Percentiles rank a stretch among this genome's conserved stretches.
These are phyloP conservation scores for Verruconis gallopava DNA, from an alignment of 2,329 filamentous ascomycete genomes.

Conservation along the genomic window DNA sequence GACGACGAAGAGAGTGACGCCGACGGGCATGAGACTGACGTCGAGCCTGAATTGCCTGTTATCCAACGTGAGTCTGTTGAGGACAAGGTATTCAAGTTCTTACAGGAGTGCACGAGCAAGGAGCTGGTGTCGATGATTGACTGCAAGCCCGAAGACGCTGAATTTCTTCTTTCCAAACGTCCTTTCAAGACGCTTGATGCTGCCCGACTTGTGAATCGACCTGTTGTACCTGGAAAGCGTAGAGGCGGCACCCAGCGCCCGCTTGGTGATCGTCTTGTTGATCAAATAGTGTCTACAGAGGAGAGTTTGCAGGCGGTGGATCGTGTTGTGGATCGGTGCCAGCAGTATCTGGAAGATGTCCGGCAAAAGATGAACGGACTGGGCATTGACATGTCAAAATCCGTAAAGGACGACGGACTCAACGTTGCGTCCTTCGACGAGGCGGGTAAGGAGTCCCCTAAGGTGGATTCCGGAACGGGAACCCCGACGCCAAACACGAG, in stretches of 20 bases:
- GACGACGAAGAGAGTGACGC: background rate
- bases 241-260: conserved; percentile 28
- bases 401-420: conserved; percentile 33
- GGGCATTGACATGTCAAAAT: conserved; percentile 53
- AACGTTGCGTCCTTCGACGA: conserved; percentile 22
- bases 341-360: conserved; percentile 55
- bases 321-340: conserved; percentile 63
- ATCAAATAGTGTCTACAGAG: conserved; percentile 60
- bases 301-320: conserved; percentile 73
- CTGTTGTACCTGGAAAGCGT: conserved; percentile 32
- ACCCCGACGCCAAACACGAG: conserved; percentile 17
- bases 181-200: conserved; percentile 58
- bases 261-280: conserved; percentile 54
- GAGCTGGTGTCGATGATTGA: conserved; percentile 75
- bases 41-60: conserved; percentile 5
- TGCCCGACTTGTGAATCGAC: conserved; percentile 49
- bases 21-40: conserved; percentile 6
- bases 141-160: conserved; percentile 55
- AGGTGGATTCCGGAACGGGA: conserved; percentile 7
- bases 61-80: conserved; percentile 29
- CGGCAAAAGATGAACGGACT: conserved; percentile 52
- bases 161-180: conserved; percentile 56
- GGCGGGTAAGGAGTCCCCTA: conserved; percentile 20
- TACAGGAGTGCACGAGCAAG: conserved; percentile 62
- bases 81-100: conserved; percentile 56